Evolutionary conservation across 805 yeast species (phyloP), one percentile per base, ranked within the genome.

Genomic region (Saccharomycopsis fibuligera): DNA sequence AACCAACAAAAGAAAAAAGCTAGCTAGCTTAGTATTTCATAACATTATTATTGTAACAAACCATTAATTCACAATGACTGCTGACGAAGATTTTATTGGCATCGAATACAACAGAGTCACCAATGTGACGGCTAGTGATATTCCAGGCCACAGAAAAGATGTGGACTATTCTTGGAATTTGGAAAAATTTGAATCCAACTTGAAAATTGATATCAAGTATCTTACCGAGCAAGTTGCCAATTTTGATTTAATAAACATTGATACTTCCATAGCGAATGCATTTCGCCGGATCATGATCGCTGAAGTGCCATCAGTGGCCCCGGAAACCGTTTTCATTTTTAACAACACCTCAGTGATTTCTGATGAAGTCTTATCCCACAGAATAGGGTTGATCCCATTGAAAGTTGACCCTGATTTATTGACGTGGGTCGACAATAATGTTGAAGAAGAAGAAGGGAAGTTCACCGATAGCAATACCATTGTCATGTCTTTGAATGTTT

Each of bases 261-360:
- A 93, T 65, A 86, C 98, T 1, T 86, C 98, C 10, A 72, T 93
- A 50, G 90, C 98, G 40, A 93, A 93, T 69, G 97, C 99, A 0
- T 89, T 91, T 68, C 83, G 99, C 63, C 83, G 99, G 62, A 86
- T 93, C 59, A 90, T 93, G 98, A 81, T 93, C 48, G 78, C 97
- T 1, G 99, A 93, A 64, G 96, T 93, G 36, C 99, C 99, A 19
- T 78, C 93, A 1, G 95, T 91, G 41, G 98, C 99, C 14, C 85
- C 96, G 21, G 99, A 93, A 66, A 79, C 86, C 54, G 88, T 93
- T 16, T 89, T 83, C 63, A 76, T 93, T 51, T 85, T 85, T 70
- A 91, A 88, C 74, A 93, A 93, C 67, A 93, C 99, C 1, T 87
- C 96, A 1, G 96, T 93, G 43, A 87, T 93, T 55, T 97, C 90